Evolutionary conservation across 164 flowering plant species (phyloP), one percentile per base, ranked within the genome.

Genomic region (Taxillus chinensis): DNA sequence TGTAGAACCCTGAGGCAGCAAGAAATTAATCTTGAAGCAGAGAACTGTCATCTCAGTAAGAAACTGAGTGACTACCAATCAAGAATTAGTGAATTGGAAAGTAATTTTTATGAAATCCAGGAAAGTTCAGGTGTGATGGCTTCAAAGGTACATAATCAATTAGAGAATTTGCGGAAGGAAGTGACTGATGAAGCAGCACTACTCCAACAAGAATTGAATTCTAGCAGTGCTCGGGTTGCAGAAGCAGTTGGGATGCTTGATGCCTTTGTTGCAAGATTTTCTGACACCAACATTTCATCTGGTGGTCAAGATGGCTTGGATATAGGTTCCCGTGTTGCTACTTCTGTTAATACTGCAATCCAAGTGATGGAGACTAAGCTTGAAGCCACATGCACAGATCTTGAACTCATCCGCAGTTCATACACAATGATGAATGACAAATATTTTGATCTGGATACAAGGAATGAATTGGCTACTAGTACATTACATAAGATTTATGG

Each of bases 141-240:
- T 45, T 71, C 80, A 40, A 14, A 58, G 0, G 40, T 83, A 3
- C 17, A 63, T 17, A 60, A 60, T 67, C 84, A 82, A 59, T 45
- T 83, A 59, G 83, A 78, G 60, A 61, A 39, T 64, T 69, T 88
- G 73, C 75, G 83, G 73, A 74, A 70, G 40, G 88, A 80, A 58
- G 74, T 68, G 16, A 61, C 66, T 51, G 82, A 78, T 17, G 80
- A 68, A 63, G 66, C 64, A 38, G 64, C 64, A 48, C 39, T 45
- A 39, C 73, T 84, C 41, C 82, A 83, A 70, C 71, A 76, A 55
- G 79, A 79, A 50, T 78, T 85, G 92, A 72, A 61, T 52, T 77
- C 78, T 60, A 62, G 61, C 45, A 39, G 74, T 62, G 65, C 73
- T 62, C 67, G 66, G 64, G 66, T 86, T 73, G 55, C 71, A 67